Evolutionary conservation across 768 basidiomycete species (phyloP), one percentile per base, ranked within the genome.

Genomic region (Pleurotus platypus): DNA sequence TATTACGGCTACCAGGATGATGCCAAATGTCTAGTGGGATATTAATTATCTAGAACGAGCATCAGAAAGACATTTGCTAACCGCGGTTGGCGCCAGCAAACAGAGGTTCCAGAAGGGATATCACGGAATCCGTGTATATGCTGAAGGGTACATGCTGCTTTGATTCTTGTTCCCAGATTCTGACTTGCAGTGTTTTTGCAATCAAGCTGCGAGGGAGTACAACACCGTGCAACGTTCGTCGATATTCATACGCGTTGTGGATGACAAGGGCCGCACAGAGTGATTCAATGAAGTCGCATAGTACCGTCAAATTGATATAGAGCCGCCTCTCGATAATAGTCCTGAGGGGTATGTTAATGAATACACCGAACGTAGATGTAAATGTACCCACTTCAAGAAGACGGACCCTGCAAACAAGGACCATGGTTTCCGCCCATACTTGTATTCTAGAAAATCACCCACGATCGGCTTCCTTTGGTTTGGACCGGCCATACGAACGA

Each of bases 131-230:
- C 26, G 68, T 58, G 2, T 72, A 58, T 1, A 54, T 20, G 11
- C 49, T 51, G 18, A 60, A 60, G 0, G 49, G 55, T 7, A 24
- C 26, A 30, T 9, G 6, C 49, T 46, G 47, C 60, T 49, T 62
- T 27, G 15, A 40, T 58, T 40, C n/a, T 5, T n/a, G 39, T 58
- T 35, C 3, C 60, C 58, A 54, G 53, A 50, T 40, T 57, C 30
- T 64, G 58, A 40, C 6, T 38, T 53, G 49, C 8, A 69, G 58
- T 54, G 66, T 51, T 15, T 59, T 57, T 13, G 70, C 35, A 16
- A 84, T 62, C 84, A 84, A 87, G 51, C 75, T 78, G 2, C 75
- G 75, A 0, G 86, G 86, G 35, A 87, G 71, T 4, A 78, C 76
- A 24, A 83, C 60, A 13, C 73, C 70, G 62, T 86, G 78, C 0